Percentiles rank a stretch among this genome's conserved stretches.
phyloP scores from a whole-genome alignment of 495 filamentous ascomycete genomes.

The Xylaria longipes region DNA sequence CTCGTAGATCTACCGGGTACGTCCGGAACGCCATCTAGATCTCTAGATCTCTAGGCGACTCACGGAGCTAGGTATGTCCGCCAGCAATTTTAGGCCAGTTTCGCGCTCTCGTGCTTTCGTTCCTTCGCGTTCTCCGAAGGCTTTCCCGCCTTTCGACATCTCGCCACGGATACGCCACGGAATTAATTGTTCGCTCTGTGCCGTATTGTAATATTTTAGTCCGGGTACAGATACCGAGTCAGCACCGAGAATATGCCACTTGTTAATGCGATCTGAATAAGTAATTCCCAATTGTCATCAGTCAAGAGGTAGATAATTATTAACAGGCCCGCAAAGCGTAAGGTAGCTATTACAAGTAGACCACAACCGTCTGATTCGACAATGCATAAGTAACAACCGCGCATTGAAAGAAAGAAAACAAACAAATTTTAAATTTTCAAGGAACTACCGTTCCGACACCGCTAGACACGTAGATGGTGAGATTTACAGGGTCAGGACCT shows the following conservation, averaged over 20 bases:
- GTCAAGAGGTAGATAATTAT: not conserved
- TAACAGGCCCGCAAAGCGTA: not conserved
- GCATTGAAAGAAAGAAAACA: not conserved
- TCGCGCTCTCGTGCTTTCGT: constrained; percentile 4
- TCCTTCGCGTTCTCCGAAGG: not conserved
- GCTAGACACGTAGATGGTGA: not conserved
- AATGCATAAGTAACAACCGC: not conserved
- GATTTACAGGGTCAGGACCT: constrained; percentile 1
- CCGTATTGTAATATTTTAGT: not conserved
- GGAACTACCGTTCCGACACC: not conserved
- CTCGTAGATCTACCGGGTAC: not conserved
- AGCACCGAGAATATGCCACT: not conserved
- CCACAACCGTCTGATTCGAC: not conserved
- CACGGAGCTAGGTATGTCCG: constrained; percentile 6
- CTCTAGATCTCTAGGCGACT: not conserved
- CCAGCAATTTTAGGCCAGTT: not conserved
- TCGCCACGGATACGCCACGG: not conserved
- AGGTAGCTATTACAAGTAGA: not conserved
- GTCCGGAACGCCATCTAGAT: not conserved
- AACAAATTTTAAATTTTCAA: not conserved
- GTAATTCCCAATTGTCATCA: not conserved
- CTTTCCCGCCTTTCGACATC: not conserved
- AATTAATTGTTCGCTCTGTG: not conserved
- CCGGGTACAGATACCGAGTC: not conserved
- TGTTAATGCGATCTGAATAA: not conserved